Conservation (phyloP, 169 alveolate genomes). For the Babesia ovis region DNA sequence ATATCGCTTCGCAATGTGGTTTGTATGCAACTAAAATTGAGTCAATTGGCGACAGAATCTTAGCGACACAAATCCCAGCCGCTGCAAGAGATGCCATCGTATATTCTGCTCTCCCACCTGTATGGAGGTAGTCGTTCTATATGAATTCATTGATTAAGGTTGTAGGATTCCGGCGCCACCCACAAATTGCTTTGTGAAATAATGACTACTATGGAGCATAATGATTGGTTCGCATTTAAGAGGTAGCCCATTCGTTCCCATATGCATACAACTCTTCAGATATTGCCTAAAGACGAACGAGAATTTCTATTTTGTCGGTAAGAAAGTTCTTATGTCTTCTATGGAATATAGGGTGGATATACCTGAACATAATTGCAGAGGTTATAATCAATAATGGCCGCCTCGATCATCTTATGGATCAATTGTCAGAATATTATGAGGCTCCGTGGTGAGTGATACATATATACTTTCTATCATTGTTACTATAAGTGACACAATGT, state of each 20-base stretch:
- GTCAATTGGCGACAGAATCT: background rate
- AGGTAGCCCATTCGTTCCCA: conserved; percentile 12
- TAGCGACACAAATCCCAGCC: background rate
- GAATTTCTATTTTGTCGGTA: conserved; percentile 59
- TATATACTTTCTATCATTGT: background rate
- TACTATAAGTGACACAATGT: background rate
- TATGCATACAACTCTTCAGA: background rate
- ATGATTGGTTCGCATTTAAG: conserved; percentile 31
- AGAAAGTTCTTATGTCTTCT: background rate
- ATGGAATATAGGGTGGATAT: conserved; percentile 21
- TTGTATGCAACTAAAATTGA: background rate
- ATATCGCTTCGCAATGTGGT: conserved; percentile 2
- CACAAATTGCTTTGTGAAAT: conserved; percentile 38
- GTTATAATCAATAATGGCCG: background rate
- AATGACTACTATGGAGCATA: conserved; percentile 11
- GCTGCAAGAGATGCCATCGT: conserved; percentile 21
- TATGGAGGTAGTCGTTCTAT: conserved; percentile 18
- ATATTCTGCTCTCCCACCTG: conserved; percentile 45
- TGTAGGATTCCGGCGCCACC: conserved; percentile 10
- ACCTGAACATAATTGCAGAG: conserved; percentile 23
- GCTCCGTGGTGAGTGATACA: conserved; percentile 49
- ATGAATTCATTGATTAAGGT: background rate
- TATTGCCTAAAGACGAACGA: conserved; percentile 40
- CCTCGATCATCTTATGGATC: background rate
- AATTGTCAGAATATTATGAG: conserved; percentile 25